Evolutionary conservation across 805 yeast species (phyloP).

Genomic region (Helenozyma baotianmanensis): DNA sequence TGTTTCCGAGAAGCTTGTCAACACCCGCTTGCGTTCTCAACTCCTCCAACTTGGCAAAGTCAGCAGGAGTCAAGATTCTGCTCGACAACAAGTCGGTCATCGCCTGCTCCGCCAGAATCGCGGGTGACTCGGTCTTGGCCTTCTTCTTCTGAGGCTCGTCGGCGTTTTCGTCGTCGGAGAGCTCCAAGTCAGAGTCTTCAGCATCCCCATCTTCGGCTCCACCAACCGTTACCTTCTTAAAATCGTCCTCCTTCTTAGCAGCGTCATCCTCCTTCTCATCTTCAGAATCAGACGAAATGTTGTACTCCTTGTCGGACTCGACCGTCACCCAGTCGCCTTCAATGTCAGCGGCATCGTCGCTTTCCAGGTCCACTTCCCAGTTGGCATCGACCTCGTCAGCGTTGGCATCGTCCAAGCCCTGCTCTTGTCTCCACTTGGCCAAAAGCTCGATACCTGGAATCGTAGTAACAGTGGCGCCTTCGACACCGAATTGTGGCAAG

Average conservation of each 20-base stretch:
- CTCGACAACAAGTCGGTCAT: conserved; percentile 59
- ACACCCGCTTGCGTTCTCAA: conserved; percentile 81
- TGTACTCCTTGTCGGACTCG: conserved; percentile 74
- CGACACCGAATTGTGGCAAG: conserved; percentile 69
- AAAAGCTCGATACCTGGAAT: conserved; percentile 90
- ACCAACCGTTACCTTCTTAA: conserved; percentile 55
- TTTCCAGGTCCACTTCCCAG: conserved; percentile 58
- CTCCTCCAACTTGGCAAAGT: conserved; percentile 92
- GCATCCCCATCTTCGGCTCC: conserved; percentile 35
- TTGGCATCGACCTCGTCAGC: conserved; percentile 50
- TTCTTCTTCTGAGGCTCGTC: conserved; percentile 26
- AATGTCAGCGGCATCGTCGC: conserved; percentile 45
- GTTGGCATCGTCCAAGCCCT: conserved; percentile 46
- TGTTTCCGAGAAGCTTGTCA: conserved; percentile 66
- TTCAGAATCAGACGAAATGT: conserved; percentile 35
- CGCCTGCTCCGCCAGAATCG: conserved; percentile 26
- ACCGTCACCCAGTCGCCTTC: conserved; percentile 93
- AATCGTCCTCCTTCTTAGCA: conserved; percentile 31
- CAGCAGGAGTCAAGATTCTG: conserved; percentile 92
- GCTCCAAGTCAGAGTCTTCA: conserved; percentile 17
- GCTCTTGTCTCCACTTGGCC: conserved; percentile 75
- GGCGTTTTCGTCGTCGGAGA: conserved; percentile 15
- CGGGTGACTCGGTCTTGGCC: conserved; percentile 21
- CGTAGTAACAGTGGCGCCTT: conserved; percentile 55
- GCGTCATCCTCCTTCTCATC: conserved; percentile 38